phyloP scores from a whole-genome alignment of 2,329 filamentous ascomycete genomes.

The Colletotrichum eremochloae region DNA sequence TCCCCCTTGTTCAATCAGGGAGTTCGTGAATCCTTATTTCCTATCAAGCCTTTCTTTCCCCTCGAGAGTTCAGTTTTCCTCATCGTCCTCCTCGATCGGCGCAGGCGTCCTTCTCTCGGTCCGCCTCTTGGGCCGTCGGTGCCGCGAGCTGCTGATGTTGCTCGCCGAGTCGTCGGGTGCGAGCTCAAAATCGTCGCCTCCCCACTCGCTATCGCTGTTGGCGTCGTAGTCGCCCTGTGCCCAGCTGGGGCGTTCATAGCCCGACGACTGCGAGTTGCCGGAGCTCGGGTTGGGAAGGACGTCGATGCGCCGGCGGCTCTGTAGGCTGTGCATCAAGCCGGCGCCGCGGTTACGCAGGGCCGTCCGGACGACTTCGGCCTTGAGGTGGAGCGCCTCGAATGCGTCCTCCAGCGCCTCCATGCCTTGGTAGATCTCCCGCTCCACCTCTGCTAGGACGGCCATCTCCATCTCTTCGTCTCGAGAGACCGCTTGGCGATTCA shows the following conservation, averaged over 20 bases:
- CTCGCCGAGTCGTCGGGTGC: slow-evolving; percentile 85
- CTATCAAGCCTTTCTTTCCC: neutral
- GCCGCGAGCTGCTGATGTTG: slow-evolving; percentile 80
- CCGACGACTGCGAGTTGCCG: slow-evolving; percentile 60
- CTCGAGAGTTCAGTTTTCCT: slow-evolving; percentile 62
- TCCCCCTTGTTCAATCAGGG: neutral
- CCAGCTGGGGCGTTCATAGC: slow-evolving; percentile 63
- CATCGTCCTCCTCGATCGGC: slow-evolving; percentile 78
- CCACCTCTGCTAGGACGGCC: slow-evolving; percentile 88
- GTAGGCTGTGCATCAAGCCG: slow-evolving; percentile 76
- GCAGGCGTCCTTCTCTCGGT: slow-evolving; percentile 79
- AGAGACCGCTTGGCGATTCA: slow-evolving; percentile 75
- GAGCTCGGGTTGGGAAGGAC: slow-evolving; percentile 64
- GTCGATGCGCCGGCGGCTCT: slow-evolving; percentile 69
- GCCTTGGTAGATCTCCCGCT: slow-evolving; percentile 90
- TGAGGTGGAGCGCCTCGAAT: slow-evolving; percentile 90
- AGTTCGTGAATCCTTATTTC: slow-evolving; percentile 16
- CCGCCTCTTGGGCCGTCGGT: slow-evolving; percentile 75
- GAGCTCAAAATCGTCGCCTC: slow-evolving; percentile 70
- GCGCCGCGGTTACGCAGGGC: slow-evolving; percentile 85
- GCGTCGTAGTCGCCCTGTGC: slow-evolving; percentile 61
- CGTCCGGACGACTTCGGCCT: slow-evolving; percentile 84
- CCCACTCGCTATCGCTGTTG: slow-evolving; percentile 71
- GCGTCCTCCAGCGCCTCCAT: slow-evolving; percentile 97
- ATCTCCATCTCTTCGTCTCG: slow-evolving; percentile 96